These are phyloP conservation scores for Penicillium vulpinum DNA, from an alignment of 2,329 filamentous ascomycete species.

Conservation along the genomic window DNA sequence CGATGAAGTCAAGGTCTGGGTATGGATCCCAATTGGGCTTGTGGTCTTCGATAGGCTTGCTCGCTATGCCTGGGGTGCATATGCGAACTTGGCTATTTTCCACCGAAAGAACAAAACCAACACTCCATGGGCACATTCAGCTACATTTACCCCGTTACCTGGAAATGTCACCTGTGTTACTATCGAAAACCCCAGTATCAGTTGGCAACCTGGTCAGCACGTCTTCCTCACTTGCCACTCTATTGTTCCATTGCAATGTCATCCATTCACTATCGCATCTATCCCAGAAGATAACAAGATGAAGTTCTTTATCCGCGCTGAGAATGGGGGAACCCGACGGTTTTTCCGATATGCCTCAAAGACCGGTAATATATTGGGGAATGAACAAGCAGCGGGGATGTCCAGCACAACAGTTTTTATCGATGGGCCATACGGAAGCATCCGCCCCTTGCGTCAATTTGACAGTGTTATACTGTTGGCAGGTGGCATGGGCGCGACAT, in stretches of 20 bases:
- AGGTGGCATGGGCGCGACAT: constrained; percentile 61
- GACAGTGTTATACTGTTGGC: constrained; percentile 62
- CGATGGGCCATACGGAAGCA: constrained; percentile 56
- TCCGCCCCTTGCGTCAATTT: constrained; percentile 58
- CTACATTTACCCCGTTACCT: constrained; percentile 52
- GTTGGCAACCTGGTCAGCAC: constrained; percentile 64
- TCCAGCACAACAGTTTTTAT: constrained; percentile 47
- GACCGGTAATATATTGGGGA: constrained; percentile 25
- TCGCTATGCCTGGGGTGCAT: constrained; percentile 38
- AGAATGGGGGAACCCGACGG: constrained; percentile 54
- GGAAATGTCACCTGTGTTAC: constrained; percentile 59
- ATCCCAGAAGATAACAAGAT: constrained; percentile 57
- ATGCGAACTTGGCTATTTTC: constrained; percentile 46
- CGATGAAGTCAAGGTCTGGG: constrained; percentile 43
- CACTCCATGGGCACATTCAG: constrained; percentile 42
- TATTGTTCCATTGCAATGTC: constrained; percentile 59
- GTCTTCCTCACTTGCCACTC: constrained; percentile 61
- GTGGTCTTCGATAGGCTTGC: constrained; percentile 48
- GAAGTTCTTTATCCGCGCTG: constrained; percentile 58
- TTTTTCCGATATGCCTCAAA: constrained; percentile 55
- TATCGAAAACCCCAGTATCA: constrained; percentile 55
- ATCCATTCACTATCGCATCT: constrained; percentile 65
- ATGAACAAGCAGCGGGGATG: constrained; percentile 9
- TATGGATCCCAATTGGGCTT: constrained; percentile 52
- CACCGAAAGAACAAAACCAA: constrained; percentile 28